Base-by-base conservation (phyloP, 768 basidiomycete genomes). In the Imleria badia region DNA sequence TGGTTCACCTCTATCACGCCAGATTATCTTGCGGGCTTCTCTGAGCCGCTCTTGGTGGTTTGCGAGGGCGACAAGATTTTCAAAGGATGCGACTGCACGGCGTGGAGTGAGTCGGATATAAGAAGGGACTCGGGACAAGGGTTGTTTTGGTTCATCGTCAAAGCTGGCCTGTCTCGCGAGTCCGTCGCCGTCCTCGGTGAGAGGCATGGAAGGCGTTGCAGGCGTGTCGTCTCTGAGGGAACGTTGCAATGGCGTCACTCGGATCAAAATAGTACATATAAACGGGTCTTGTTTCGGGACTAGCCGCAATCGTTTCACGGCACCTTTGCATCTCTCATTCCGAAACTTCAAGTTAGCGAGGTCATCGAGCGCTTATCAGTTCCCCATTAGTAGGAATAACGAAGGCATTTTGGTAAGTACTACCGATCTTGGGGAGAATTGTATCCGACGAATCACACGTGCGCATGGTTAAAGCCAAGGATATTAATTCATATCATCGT, bases 1-100 rank as follows among this genome's bases (percentile, higher is more conserved):
- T 17, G 84, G 87, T 69, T 92, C 84, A 4, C 91, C 90, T 56
- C 80, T 76, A 62, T 91, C 87, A 13, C 89, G 77, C 89, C 91
- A 91, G 4, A 94, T 82, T 71, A 92, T 86, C 68, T 83, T 89
- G 51, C 87, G 78, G 1, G 91, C 89, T 51, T 84, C 84, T 56
- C 73, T 79, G 31, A 93, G 75, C 3, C 82, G 77, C 56, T 93
- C 89, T 66, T 91, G 86, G 69, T 89, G 84, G 71, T 92, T 91
- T 6, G 91, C 92, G 51, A 94, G 78, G 14, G 87, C 88, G 20
- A 91, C 86, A 9, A 94, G 75, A 64, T 89, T 91, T 66, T 93
- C 90, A 60, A 93, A 93, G 0, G 89, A 91, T 10, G 81, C 78
- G 74, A 88, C 83, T 5, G 86, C 81, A 34, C 76, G 72, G 14